phyloP scores from a whole-genome alignment of 805 yeast species.

The Metschnikowia colocasiae region DNA sequence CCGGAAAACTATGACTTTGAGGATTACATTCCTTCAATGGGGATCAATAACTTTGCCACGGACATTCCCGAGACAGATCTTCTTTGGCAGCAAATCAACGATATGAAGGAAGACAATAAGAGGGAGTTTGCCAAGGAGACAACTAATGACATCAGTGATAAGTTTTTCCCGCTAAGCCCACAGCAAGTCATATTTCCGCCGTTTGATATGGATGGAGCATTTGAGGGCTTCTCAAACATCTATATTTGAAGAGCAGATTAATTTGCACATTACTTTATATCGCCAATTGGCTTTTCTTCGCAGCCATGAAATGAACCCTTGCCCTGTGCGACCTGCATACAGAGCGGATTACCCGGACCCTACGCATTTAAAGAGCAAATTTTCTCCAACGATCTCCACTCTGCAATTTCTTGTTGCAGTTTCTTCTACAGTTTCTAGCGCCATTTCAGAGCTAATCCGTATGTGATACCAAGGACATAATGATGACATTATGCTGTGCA shows the following conservation, averaged over 20 bases:
- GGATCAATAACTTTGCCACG: background rate
- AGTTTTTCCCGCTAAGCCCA: slow-evolving; percentile 8
- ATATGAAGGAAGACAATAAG: slow-evolving; percentile 5
- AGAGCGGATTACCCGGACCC: slow-evolving; percentile 9
- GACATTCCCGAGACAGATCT: slow-evolving; percentile 8
- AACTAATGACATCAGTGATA: slow-evolving; percentile 3
- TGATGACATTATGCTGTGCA: slow-evolving; percentile 51
- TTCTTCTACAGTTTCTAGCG: background rate
- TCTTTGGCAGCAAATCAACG: slow-evolving; percentile 11
- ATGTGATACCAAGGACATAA: slow-evolving; percentile 18
- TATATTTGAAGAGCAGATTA: background rate
- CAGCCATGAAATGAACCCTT: background rate
- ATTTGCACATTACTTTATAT: too few relatives aligned
- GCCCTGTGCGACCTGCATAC: background rate
- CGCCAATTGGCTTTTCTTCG: background rate
- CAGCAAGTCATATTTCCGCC: slow-evolving; percentile 4
- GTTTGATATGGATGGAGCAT: slow-evolving; percentile 1
- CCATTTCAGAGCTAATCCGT: slow-evolving; percentile 6
- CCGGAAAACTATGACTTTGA: background rate
- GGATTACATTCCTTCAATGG: background rate
- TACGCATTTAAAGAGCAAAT: background rate
- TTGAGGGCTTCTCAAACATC: slow-evolving; percentile 3
- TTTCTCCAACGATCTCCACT: background rate
- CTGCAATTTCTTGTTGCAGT: too few relatives aligned
- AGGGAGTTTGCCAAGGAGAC: background rate